Evolutionary conservation across 2,329 filamentous ascomycete genomes (phyloP).

Genomic region (Penicillium sp.): DNA sequence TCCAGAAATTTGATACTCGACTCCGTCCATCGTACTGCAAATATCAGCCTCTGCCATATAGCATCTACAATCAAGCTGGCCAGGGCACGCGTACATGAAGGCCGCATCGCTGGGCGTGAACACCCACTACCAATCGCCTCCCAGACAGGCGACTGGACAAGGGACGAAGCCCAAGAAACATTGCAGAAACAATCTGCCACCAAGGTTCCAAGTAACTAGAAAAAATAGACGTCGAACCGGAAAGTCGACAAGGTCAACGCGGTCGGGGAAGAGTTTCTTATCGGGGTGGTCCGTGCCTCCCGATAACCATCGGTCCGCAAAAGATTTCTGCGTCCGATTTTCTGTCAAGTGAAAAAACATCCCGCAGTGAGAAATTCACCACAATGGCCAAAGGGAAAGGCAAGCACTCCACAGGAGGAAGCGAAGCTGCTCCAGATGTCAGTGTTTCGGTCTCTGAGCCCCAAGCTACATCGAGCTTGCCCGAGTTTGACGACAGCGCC

Average conservation of each 20-base stretch:
- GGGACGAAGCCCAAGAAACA: constrained; percentile 26
- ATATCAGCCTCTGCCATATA: constrained; percentile 10
- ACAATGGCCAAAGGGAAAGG: constrained; percentile 38
- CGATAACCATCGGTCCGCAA: constrained; percentile 22
- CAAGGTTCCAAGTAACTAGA: background rate
- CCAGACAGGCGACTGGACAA: constrained; percentile 22
- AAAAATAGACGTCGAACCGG: constrained; percentile 3
- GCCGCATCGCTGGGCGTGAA: constrained; percentile 27
- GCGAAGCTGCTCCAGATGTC: constrained; percentile 12
- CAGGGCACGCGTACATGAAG: constrained; percentile 34
- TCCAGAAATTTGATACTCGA: constrained; percentile 70
- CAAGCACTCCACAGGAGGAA: constrained; percentile 29
- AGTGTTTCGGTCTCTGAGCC: constrained; percentile 16
- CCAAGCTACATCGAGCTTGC: constrained; percentile 23
- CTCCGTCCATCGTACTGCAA: constrained; percentile 51
- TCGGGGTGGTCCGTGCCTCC: constrained; percentile 23
- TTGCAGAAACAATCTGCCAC: constrained; percentile 12
- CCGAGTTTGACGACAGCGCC: constrained; percentile 35
- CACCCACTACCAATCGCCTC: constrained; percentile 6
- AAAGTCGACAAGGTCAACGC: constrained; percentile 11
- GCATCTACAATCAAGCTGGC: constrained; percentile 1
- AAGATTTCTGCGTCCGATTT: constrained; percentile 26
- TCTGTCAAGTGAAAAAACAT: constrained; percentile 17
- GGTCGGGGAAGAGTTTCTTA: constrained; percentile 17
- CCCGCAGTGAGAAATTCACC: constrained; percentile 10